Evolutionary conservation across 2,329 filamentous ascomycete species (phyloP).

Genomic region (Colletotrichum sidae): DNA sequence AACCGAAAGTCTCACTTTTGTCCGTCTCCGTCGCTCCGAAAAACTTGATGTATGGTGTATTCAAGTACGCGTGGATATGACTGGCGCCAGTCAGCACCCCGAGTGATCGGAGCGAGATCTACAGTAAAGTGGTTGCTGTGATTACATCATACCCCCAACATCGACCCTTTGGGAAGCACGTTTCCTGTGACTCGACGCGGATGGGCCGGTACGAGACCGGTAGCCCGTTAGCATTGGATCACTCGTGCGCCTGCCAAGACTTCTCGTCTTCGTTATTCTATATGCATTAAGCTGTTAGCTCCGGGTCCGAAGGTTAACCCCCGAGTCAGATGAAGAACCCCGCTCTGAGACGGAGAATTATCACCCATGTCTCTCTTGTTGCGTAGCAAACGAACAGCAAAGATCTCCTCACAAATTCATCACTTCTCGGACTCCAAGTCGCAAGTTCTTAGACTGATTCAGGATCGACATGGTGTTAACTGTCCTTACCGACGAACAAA

Average conservation of each 20-base stretch:
- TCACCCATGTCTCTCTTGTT: constrained; percentile 2
- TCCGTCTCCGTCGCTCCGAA: too few species aligned
- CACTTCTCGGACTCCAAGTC: not conserved
- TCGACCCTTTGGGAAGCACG: not conserved
- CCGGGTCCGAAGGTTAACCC: constrained; percentile 14
- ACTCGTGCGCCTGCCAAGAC: not conserved
- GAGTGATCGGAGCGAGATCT: constrained; percentile 13
- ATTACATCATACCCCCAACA: constrained; percentile 15
- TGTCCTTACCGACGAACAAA: constrained; percentile 68
- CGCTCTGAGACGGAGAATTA: constrained; percentile 14
- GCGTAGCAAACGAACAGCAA: too few species aligned
- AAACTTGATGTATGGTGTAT: too few species aligned
- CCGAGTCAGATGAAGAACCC: constrained; percentile 28
- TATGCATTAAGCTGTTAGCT: constrained; percentile 1
- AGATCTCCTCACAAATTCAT: not conserved
- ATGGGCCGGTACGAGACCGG: not conserved
- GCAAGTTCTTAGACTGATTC: not conserved
- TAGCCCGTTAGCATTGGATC: not conserved
- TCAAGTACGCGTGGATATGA: not conserved
- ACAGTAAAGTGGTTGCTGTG: not conserved
- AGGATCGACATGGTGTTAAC: constrained; percentile 63
- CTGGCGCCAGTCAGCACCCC: constrained; percentile 12
- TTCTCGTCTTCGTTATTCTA: not conserved
- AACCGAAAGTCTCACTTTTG: too few species aligned
- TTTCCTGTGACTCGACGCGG: not conserved